Percentiles rank a stretch among this genome's conserved stretches.
phyloP scores from a whole-genome alignment of 2,329 filamentous ascomycete genomes.

The Colletotrichum cordylinicola region DNA sequence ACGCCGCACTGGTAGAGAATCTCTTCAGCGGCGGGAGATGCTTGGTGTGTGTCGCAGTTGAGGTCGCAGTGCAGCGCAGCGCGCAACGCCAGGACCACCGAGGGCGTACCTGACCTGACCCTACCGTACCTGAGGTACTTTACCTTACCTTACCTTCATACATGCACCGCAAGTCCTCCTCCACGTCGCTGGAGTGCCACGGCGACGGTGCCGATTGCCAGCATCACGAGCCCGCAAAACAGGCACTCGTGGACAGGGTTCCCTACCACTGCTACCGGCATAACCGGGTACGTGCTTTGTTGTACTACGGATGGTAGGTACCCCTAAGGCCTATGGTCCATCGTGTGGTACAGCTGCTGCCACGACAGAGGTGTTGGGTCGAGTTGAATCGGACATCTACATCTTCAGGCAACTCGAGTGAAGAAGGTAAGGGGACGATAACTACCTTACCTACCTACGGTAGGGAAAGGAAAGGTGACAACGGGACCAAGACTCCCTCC shows the following conservation, averaged over 20 bases:
- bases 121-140: neutral
- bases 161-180: neutral
- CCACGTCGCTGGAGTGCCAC: neutral
- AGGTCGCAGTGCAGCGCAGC: neutral
- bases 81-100: neutral
- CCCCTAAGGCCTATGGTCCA: neutral
- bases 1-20: neutral
- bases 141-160: neutral
- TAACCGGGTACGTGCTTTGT: constrained; percentile 3
- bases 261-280: neutral
- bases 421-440: neutral
- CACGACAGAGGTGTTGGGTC: neutral
- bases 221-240: neutral
- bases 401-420: neutral
- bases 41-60: neutral
- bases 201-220: neutral
- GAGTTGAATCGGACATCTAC: neutral
- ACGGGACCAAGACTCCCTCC: neutral
- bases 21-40: neutral
- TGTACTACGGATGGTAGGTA: neutral
- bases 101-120: neutral
- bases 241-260: neutral
- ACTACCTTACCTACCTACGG: too few relatives aligned
- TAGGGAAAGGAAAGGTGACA: neutral
- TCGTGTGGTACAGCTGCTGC: neutral